Evolutionary conservation across 805 yeast genomes (phyloP), one percentile per base, ranked within the genome.

Genomic region (Wickerhamomyces queroliae): DNA sequence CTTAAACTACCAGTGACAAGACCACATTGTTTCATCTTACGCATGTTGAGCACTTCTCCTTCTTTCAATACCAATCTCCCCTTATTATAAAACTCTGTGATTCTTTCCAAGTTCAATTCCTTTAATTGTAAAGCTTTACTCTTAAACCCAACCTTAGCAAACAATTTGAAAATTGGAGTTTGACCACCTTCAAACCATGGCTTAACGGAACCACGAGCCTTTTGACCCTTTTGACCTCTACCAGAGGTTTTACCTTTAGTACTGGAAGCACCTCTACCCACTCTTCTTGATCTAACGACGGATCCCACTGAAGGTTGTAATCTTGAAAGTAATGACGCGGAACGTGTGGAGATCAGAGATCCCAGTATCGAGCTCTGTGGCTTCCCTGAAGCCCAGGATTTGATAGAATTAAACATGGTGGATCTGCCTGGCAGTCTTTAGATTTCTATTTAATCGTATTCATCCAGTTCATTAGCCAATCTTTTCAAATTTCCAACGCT

Each of bases 171-270:
- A 78, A 57, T 83, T 20, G 97, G 98, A 2, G 98, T 93, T 61
- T 93, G 99, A 60, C 99, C 98, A 78, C 99, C 99, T 70, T 93
- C 99, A 59, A 91, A 88, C 91, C 95, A 87, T 43, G 83, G 77
- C 41, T 89, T 91, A 23, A 91, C 91, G 31, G 81, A 76, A 28
- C 91, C 85, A 65, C 98, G 78, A 10, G 98, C 96, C 67, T 91
- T 91, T 62, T 91, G 98, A 78, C 99, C 99, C 67, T 93, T 93
- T 56, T 87, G 95, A 71, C 99, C 99, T 62, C 98, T 76, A 36
- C 96, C 95, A 7, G 97, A 79, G 4, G 98, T 93, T 64, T 91
- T 90, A 68, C 99, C 99, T 49, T 76, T 70, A 17, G 89, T 88
- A 27, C 95, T 83, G 31, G 95, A 89, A 19, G 96, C 95, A 67